A percentile compares a stretch with the other conserved stretches of the same genome.
Conservation (phyloP, 2,329 filamentous ascomycete genomes). For the Pezicula neosporulosa region DNA sequence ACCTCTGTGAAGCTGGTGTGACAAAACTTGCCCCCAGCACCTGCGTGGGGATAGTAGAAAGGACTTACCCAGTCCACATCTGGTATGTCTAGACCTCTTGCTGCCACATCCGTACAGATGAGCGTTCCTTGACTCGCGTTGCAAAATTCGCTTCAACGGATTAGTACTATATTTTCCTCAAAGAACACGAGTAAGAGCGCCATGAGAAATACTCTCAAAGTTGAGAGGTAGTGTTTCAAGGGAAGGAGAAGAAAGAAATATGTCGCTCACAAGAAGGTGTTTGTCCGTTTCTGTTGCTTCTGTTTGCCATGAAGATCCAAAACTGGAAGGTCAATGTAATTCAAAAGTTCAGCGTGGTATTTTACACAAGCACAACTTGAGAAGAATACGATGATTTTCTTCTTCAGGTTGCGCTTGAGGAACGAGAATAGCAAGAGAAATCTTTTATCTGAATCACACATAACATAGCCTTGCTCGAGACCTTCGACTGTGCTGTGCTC, state of each 20-base stretch:
- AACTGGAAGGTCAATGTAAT: slow-evolving; percentile 93
- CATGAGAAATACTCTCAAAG: too few relatives aligned
- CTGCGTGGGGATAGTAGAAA: too few relatives aligned
- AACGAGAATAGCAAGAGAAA: slow-evolving; percentile 95
- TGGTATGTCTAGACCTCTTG: slow-evolving; percentile 78
- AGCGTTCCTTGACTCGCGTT: slow-evolving; percentile 82
- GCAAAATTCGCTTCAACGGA: slow-evolving; percentile 63
- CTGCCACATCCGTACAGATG: slow-evolving; percentile 95
- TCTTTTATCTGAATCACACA: slow-evolving; percentile 89
- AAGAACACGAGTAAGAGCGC: too few relatives aligned
- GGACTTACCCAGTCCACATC: background rate
- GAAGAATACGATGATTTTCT: slow-evolving; percentile 96
- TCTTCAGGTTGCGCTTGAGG: slow-evolving; percentile 82
- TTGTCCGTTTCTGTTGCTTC: slow-evolving; percentile 98
- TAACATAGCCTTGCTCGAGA: slow-evolving; percentile 91
- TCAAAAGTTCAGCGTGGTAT: slow-evolving; percentile 92
- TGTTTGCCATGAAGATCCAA: slow-evolving; percentile 89
- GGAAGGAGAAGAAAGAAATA: too few relatives aligned
- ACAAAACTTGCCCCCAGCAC: too few relatives aligned
- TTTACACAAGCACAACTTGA: slow-evolving; percentile 90
- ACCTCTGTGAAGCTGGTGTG: too few relatives aligned
- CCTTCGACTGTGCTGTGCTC: slow-evolving; percentile 90
- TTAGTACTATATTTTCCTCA: too few relatives aligned
- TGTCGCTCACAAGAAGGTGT: slow-evolving; percentile 71
- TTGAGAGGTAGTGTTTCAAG: too few relatives aligned